A percentile compares a stretch with the other conserved stretches of the same genome.
phyloP scores from a whole-genome alignment of 176 grass and related monocot species.

The Saccharum spontaneum region DNA sequence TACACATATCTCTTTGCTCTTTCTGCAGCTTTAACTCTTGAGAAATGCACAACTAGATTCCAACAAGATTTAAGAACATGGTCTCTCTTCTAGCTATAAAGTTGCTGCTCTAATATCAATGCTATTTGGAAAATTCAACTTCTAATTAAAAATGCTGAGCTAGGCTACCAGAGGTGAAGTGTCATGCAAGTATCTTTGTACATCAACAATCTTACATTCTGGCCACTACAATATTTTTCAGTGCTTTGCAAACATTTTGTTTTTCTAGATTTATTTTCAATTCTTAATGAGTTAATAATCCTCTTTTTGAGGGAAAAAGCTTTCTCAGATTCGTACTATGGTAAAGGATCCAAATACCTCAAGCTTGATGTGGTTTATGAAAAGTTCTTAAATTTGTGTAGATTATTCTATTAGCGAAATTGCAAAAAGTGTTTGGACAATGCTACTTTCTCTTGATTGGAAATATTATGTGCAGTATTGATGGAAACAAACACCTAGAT shows the following conservation, averaged over 20 bases:
- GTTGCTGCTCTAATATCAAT: background rate
- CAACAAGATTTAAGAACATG: background rate
- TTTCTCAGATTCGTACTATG: background rate
- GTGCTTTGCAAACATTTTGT: background rate
- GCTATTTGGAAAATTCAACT: slow-evolving; percentile 9
- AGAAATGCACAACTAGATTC: slow-evolving; percentile 7
- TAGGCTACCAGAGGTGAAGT: slow-evolving; percentile 1
- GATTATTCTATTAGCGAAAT: background rate
- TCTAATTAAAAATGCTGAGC: background rate
- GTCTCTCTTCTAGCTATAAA: background rate
- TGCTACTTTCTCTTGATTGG: background rate
- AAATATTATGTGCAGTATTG: background rate
- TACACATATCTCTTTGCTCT: background rate
- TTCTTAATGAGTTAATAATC: background rate
- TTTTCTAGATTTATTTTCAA: background rate
- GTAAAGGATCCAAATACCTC: background rate
- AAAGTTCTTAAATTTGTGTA: background rate
- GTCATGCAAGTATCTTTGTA: background rate
- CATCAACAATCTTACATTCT: background rate
- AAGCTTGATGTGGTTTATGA: slow-evolving; percentile 4
- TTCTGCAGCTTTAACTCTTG: background rate
- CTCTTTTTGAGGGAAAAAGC: background rate
- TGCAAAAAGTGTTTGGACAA: background rate
- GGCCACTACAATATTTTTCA: background rate
- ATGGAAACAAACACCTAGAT: slow-evolving; percentile 16